Percentiles rank a stretch among this genome's conserved stretches.
Evolutionary conservation across 306 rosid species (phyloP).

Genomic region (Cucurbita ficifolia): DNA sequence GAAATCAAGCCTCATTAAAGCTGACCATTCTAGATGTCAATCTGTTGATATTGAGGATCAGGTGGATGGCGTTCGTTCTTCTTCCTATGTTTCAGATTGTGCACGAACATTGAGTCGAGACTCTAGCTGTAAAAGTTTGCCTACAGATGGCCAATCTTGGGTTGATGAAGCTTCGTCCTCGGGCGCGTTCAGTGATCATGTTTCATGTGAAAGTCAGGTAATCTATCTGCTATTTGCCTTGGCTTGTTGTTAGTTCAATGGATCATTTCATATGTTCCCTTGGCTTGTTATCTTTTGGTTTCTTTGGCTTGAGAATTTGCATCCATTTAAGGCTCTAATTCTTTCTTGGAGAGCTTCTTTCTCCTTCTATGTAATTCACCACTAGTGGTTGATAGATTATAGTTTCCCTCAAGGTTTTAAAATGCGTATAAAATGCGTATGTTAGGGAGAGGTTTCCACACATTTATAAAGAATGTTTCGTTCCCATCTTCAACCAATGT

Average conservation of each 20-base stretch:
- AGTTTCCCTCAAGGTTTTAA: no score
- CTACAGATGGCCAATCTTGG: slow-evolving; percentile 34
- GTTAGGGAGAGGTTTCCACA: no score
- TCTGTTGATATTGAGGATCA: slow-evolving; percentile 41
- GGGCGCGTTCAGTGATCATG: slow-evolving; percentile 16
- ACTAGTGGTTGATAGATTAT: neutral
- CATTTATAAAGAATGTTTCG: no score
- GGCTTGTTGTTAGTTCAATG: neutral
- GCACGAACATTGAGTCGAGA: slow-evolving; percentile 22
- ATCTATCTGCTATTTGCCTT: neutral
- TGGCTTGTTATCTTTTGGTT: neutral
- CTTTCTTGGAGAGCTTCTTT: neutral
- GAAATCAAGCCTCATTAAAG: slow-evolving; percentile 17
- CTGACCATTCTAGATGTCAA: slow-evolving; percentile 30
- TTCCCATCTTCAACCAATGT: no score
- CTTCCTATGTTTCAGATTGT: slow-evolving; percentile 28
- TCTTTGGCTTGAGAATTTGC: neutral
- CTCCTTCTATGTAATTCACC: neutral
- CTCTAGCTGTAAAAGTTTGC: slow-evolving; percentile 41
- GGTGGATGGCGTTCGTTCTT: slow-evolving; percentile 18
- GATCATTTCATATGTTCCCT: neutral
- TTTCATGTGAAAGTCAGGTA: slow-evolving; percentile 56
- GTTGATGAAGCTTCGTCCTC: slow-evolving; percentile 30
- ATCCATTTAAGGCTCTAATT: neutral
- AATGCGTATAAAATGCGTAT: no score